Evolutionary conservation across 768 basidiomycete species (phyloP).

Genomic region (Suillus spraguei): DNA sequence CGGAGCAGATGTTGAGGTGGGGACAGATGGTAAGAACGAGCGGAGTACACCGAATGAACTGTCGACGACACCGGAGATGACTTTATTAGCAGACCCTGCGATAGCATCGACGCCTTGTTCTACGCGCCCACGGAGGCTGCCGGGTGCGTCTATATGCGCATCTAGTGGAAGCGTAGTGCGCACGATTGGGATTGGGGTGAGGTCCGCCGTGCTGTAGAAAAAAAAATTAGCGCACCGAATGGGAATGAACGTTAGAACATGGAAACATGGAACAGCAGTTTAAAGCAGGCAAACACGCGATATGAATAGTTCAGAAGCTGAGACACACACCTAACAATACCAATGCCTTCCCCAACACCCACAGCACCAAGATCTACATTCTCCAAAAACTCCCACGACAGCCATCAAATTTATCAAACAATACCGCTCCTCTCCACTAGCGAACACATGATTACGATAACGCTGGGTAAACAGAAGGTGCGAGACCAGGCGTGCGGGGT

Average conservation of each 20-base stretch:
- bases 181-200: constrained; percentile 78
- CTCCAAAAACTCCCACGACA: constrained; percentile 93
- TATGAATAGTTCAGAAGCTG: constrained; percentile 5
- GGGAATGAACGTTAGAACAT: not conserved
- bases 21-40: constrained; percentile 62
- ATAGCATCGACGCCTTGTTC: constrained; percentile 81
- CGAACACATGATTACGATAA: constrained; percentile 32
- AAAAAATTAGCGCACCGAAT: not conserved
- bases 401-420: constrained; percentile 95
- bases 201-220: constrained; percentile 63
- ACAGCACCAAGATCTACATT: constrained; percentile 85
- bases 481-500: constrained; percentile 78
- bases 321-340: constrained; percentile 53
- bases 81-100: constrained; percentile 79
- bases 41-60: constrained; percentile 87
- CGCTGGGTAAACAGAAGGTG: constrained; percentile 42
- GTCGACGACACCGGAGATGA: constrained; percentile 85
- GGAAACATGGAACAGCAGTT: not conserved
- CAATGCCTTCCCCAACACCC: constrained; percentile 62
- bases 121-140: constrained; percentile 70
- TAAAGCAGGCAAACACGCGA: constrained; percentile 8
- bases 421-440: constrained; percentile 85
- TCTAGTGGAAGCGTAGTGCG: constrained; percentile 46
- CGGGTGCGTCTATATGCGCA: constrained; percentile 51
- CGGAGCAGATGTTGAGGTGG: constrained; percentile 18